These are phyloP conservation scores for Entomophthora muscae DNA, from an alignment of 371 early-diverging fungal genomes.

Conservation along the genomic window DNA sequence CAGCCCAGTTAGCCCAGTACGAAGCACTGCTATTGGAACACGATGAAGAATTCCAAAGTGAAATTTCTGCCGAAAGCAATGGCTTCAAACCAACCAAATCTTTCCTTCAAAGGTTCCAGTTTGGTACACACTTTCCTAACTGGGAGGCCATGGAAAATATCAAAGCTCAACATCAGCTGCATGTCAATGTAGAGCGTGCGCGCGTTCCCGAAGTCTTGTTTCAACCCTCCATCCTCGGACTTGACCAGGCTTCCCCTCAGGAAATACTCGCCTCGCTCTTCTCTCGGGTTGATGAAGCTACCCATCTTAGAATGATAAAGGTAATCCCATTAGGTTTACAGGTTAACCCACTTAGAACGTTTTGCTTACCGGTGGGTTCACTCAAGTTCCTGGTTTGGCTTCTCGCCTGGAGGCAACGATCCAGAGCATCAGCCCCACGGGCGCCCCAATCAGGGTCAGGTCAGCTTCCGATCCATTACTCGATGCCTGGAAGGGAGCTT, in stretches of 20 bases:
- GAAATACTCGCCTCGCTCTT: slow-evolving; percentile 56
- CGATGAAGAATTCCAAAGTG: slow-evolving; percentile 48
- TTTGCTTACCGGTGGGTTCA: slow-evolving; percentile 64
- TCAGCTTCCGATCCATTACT: slow-evolving; percentile 46
- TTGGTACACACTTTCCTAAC: slow-evolving; percentile 10
- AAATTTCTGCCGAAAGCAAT: slow-evolving; percentile 21
- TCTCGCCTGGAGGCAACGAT: slow-evolving; percentile 39
- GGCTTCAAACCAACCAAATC: slow-evolving; percentile 20
- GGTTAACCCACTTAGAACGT: slow-evolving; percentile 28
- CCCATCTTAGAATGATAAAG: slow-evolving; percentile 24
- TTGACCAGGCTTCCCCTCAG: slow-evolving; percentile 71
- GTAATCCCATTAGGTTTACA: slow-evolving; percentile 14
- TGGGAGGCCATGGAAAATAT: slow-evolving; percentile 42
- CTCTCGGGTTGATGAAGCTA: slow-evolving; percentile 27
- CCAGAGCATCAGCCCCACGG: slow-evolving; percentile 37
- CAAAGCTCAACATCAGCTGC: slow-evolving; percentile 53
- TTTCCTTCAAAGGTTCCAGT: slow-evolving; percentile 16
- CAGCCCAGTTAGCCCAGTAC: slow-evolving; percentile 34
- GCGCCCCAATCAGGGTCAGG: slow-evolving; percentile 31
- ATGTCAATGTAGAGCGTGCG: slow-evolving; percentile 72
- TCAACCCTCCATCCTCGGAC: slow-evolving; percentile 66
- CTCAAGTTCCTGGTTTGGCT: slow-evolving; percentile 36
- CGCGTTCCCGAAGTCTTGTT: slow-evolving; percentile 76
- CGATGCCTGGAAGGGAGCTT: slow-evolving; percentile 80
- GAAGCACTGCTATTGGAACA: slow-evolving; percentile 47